Percentiles rank a stretch among this genome's conserved stretches.
Evolutionary conservation across 225 moss, liverwort and hornwort genomes (phyloP).

Genomic region (Neckera pumila): DNA sequence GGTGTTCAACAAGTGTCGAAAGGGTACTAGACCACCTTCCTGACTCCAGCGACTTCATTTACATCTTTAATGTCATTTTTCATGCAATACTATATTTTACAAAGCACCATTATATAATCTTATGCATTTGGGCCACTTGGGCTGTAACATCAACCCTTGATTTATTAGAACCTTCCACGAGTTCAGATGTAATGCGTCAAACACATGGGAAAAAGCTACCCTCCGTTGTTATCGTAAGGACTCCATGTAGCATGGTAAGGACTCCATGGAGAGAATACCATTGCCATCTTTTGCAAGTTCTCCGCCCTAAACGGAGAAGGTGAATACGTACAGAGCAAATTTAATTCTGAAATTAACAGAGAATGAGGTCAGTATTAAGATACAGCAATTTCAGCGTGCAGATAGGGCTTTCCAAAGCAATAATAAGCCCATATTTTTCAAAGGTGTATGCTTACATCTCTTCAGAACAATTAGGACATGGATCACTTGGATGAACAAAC

Average conservation of each 20-base stretch:
- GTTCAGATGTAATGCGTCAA: background rate
- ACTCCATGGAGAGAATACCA: slow-evolving; percentile 40
- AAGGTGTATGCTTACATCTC: background rate
- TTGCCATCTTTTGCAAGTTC: slow-evolving; percentile 1
- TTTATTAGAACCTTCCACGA: background rate
- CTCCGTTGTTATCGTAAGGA: slow-evolving; percentile 39
- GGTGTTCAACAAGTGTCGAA: background rate
- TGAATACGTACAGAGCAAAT: background rate
- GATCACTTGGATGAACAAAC: too few relatives aligned
- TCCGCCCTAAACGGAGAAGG: background rate
- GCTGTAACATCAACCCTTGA: background rate
- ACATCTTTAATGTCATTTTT: background rate
- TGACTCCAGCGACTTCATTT: background rate
- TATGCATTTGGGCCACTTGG: background rate
- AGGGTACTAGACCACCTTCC: background rate
- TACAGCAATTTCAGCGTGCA: background rate
- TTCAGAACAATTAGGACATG: background rate
- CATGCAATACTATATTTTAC: background rate
- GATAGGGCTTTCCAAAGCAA: background rate
- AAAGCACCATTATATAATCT: background rate
- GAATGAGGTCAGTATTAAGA: background rate
- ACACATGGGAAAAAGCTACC: background rate
- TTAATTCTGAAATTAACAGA: background rate
- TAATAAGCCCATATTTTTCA: background rate
- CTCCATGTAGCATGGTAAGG: slow-evolving; percentile 38